Evolutionary conservation across 352 stramenopile species (phyloP).

Genomic region (Globisporangium carolinianum): DNA sequence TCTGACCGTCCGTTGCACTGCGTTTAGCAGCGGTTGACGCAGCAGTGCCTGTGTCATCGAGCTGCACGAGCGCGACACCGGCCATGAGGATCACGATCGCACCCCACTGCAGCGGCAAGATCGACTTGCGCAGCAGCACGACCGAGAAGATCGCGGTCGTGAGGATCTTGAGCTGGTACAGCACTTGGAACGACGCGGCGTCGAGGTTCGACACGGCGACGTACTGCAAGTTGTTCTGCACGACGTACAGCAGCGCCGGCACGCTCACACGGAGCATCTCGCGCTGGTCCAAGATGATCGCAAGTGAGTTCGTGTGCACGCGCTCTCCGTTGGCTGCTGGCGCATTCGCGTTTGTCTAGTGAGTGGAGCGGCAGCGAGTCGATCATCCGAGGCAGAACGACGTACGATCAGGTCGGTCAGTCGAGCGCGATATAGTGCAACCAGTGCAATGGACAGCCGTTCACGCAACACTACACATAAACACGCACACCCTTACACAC

Average conservation of each 20-base stretch:
- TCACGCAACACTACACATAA: too few relatives aligned
- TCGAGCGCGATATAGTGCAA: neutral
- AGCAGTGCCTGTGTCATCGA: slow-evolving; percentile 31
- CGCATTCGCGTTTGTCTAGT: neutral
- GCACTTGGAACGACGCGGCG: slow-evolving; percentile 71
- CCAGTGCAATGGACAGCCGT: too few relatives aligned
- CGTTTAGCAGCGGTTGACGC: slow-evolving; percentile 6
- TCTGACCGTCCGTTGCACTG: slow-evolving; percentile 22
- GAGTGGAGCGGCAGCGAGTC: neutral
- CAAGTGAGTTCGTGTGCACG: slow-evolving; percentile 13
- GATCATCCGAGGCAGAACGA: neutral
- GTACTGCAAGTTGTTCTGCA: slow-evolving; percentile 85
- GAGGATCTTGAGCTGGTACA: slow-evolving; percentile 87
- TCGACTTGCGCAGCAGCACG: slow-evolving; percentile 57
- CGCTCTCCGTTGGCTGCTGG: slow-evolving; percentile 1
- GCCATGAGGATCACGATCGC: slow-evolving; percentile 77
- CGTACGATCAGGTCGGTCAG: neutral
- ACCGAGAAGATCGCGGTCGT: slow-evolving; percentile 85
- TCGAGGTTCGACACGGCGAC: slow-evolving; percentile 78
- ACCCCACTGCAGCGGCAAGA: slow-evolving; percentile 72
- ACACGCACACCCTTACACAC: neutral
- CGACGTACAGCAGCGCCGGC: slow-evolving; percentile 69
- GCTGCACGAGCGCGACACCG: slow-evolving; percentile 70
- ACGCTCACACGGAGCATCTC: slow-evolving; percentile 74
- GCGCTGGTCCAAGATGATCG: slow-evolving; percentile 45